Base-by-base conservation (phyloP, 2,329 filamentous ascomycete species). In the Fonsecaea pedrosoi region DNA sequence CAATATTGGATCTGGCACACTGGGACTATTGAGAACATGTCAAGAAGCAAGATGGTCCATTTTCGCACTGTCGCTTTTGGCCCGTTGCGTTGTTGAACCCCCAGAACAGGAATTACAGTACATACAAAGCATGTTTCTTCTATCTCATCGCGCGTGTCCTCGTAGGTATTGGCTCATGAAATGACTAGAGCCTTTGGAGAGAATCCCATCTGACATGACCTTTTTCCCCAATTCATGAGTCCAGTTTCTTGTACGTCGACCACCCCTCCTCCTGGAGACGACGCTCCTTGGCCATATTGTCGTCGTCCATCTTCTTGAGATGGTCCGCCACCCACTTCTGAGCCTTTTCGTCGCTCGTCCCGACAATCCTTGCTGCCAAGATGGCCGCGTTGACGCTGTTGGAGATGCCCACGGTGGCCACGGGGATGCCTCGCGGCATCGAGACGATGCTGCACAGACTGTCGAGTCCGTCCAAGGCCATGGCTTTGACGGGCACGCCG, bases 331-430 rank as follows among this genome's bases (percentile, higher is more conserved):
- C 68, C 70, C 70, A 70, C n/a, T 67, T 62, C 60, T 62, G 56
- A 3, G 71, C 69, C 57, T 66, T 64, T 13, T 54, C 62, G 48
- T 73, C 72, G 50, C 67, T 69, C 4, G 69, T 70, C 2, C 87
- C 88, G 1, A 91, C 76, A 35, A 91, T 89, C 13, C 88, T 79
- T 35, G 89, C 82, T 0, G 89, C 89, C 18, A 90, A 78, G 13
- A 91, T 78, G 0, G 85, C 89, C 0, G 90, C 90, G 72, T 92
- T 92, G 38, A 87, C 89, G 3, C 87, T 88, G 77, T 91, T 91
- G 75, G 90, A 90, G 75, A 92, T 91, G 10, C 85, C 89, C 1
- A 92, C 88, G 0, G 89, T 91, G 2, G 89, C 89, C 1, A 87
- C 86, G 1, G 89, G 89, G 45, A 87, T 83, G 3, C 89, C 89